These are phyloP conservation scores for Acer yangbiense DNA, from an alignment of 345 rosid genomes.

Conservation along the genomic window DNA sequence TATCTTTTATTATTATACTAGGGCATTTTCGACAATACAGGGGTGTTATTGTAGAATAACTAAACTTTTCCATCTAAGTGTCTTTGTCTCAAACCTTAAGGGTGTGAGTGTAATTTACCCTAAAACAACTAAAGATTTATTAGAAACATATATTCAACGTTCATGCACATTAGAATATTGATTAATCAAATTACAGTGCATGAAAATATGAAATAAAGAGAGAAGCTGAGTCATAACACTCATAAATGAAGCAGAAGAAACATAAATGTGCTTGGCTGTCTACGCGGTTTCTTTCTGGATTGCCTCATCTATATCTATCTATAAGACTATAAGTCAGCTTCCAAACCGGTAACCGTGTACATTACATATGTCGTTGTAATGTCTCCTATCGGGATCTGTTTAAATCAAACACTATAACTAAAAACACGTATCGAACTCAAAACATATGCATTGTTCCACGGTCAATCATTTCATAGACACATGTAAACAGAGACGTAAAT, in stretches of 20 bases:
- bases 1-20: too few species aligned
- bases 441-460: not conserved
- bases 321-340: not conserved
- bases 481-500: not conserved
- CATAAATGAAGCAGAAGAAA: not conserved
- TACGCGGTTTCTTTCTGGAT: slow-evolving; percentile 40
- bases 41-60: too few species aligned
- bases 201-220: not conserved
- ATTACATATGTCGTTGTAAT: not conserved
- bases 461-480: not conserved
- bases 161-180: not conserved
- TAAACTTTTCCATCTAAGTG: too few species aligned
- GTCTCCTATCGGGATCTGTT: too few species aligned
- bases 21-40: too few species aligned
- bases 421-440: not conserved
- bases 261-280: slow-evolving; percentile 37
- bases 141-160: not conserved
- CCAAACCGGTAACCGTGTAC: slow-evolving; percentile 6
- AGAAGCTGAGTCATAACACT: slow-evolving; percentile 4
- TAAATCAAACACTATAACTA: too few species aligned
- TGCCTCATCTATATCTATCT: not conserved
- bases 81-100: too few species aligned
- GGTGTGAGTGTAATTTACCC: too few species aligned
- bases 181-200: not conserved
- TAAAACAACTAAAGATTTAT: too few species aligned